Conservation (phyloP, 192 early-diverging fungal species). For the Dispira simplex region DNA sequence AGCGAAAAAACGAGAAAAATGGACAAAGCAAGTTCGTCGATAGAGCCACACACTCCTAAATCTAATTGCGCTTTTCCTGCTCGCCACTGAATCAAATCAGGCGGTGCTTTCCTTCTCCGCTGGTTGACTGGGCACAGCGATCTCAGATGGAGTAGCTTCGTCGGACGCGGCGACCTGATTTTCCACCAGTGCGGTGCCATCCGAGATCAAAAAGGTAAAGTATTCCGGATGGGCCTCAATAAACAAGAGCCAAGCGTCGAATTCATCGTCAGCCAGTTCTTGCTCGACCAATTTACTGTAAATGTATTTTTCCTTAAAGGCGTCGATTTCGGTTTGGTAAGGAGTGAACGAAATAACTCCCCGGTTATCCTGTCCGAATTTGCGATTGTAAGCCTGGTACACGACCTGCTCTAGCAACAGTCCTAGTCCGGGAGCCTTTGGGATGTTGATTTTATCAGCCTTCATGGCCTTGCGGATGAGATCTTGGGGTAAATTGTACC, state of each 20-base stretch:
- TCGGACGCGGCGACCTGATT: neutral
- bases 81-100: too few relatives aligned
- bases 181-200: neutral
- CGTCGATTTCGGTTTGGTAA: constrained; percentile 53
- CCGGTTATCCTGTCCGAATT: constrained; percentile 18
- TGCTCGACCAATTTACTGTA: constrained; percentile 63
- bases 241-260: constrained; percentile 27
- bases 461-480: constrained; percentile 54
- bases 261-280: constrained; percentile 48
- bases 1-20: too few relatives aligned
- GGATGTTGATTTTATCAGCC: constrained; percentile 71
- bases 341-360: constrained; percentile 36
- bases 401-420: constrained; percentile 71
- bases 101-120: too few relatives aligned
- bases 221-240: constrained; percentile 26
- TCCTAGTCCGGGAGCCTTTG: constrained; percentile 88
- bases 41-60: too few relatives aligned
- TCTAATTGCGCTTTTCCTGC: too few relatives aligned
- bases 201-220: constrained; percentile 21
- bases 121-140: too few relatives aligned
- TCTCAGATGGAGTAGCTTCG: too few relatives aligned
- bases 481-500: constrained; percentile 46
- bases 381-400: constrained; percentile 50
- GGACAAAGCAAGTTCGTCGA: too few relatives aligned
- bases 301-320: constrained; percentile 81